Evolutionary conservation across 768 basidiomycete genomes (phyloP), one percentile per base, ranked within the genome.

Genomic region (Lyophyllum shimeji): DNA sequence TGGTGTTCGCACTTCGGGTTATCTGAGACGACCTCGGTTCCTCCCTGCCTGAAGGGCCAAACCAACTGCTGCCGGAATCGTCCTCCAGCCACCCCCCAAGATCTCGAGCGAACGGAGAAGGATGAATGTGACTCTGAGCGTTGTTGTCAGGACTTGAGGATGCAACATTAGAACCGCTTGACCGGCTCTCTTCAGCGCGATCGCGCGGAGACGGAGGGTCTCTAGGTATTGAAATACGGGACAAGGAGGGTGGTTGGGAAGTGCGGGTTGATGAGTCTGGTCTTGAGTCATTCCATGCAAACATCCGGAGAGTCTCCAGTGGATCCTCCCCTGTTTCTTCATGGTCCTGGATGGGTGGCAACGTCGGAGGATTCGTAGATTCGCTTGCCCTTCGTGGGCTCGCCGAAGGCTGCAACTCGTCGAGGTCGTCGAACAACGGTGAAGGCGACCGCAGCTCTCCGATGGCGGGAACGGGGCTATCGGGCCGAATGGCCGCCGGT

Each of bases 361-460:
- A 15, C 1, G 49, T 63, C 7, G 62, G 61, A 2, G 61, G 62
- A 40, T 52, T 27, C 0, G 31, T 48, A 29, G 44, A 27, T 2
- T 23, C 17, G 18, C 21, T 39, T 50, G n/a, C 39, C 39, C 39
- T 40, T n/a, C 48, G 15, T 29, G 39, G 0, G 7, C 23, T 39
- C 25, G 44, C 18, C 24, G 44, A 12, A 2, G 45, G 25, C 27
- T 57, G 45, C 6, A 60, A 18, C 17, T 57, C 50, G 1, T 55
- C 50, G 24, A 60, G 56, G 31, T 45, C 54, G 15, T 58, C 47
- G 47, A 61, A 61, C 8, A 59, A 43, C 4, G 63, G 60, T 12
- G 63, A 61, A 1, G 60, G 46, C 2, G 58, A 59, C 12, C 60
- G 56, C 17, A 63, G 54, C 23, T 55, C 60, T 17, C 50, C 59